These are phyloP conservation scores for Malus asiatica DNA, from an alignment of 306 rosid species.

Conservation along the genomic window DNA sequence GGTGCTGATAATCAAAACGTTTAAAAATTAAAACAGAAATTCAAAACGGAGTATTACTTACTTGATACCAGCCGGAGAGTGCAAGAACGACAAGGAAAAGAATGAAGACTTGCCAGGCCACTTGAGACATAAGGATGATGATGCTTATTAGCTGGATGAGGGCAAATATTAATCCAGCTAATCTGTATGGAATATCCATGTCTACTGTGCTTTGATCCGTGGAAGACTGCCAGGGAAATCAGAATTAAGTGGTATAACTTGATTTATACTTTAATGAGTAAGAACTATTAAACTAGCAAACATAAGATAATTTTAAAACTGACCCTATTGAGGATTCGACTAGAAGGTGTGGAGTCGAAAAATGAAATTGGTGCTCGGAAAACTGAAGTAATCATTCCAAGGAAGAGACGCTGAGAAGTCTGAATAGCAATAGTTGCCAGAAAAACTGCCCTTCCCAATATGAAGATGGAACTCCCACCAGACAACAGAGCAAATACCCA, in stretches of 20 bases:
- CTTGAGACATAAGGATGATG: conserved; percentile 18
- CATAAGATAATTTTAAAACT: not conserved
- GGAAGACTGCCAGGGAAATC: conserved; percentile 8
- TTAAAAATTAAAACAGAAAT: not conserved
- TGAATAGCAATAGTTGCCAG: conserved; percentile 65
- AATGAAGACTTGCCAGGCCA: conserved; percentile 26
- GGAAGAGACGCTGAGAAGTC: conserved; percentile 72
- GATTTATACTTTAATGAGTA: not conserved
- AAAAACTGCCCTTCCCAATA: conserved; percentile 74
- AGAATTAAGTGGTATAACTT: not conserved
- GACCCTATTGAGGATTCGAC: conserved; percentile 80
- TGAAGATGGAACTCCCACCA: conserved; percentile 78
- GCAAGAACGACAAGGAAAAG: conserved; percentile 9
- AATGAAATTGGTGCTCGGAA: conserved; percentile 79
- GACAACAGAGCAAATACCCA: conserved; percentile 57
- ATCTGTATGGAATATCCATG: not conserved
- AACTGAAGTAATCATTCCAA: conserved; percentile 63
- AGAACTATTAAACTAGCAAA: not conserved
- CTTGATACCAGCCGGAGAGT: conserved; percentile 23
- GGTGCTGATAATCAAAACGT: not conserved
- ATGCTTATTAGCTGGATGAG: conserved; percentile 19
- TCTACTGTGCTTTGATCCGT: conserved; percentile 21
- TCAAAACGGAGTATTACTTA: not conserved
- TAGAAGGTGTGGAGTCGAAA: conserved; percentile 80
- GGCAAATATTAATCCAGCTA: conserved; percentile 14